Base-by-base conservation (phyloP, 768 basidiomycete genomes). In the Lenzites betulinus region DNA sequence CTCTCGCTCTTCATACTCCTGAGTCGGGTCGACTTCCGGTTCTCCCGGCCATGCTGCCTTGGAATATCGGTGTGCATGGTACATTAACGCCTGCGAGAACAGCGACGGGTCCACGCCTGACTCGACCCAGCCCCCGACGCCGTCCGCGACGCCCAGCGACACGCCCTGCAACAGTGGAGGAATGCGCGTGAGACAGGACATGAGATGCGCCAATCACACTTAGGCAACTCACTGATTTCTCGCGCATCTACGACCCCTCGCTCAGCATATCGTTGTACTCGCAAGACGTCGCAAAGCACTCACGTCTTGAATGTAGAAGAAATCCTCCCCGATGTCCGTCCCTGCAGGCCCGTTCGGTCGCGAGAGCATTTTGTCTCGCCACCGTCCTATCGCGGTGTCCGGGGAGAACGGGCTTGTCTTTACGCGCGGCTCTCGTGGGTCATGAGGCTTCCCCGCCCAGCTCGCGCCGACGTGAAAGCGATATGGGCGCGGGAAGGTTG, bases 81-180 rank as follows among this genome's bases (percentile, higher is more conserved):
- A 95, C 90, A 95, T 94, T 51, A 98, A 77, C 0, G 92, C 84
- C 75, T 97, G 95, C 1, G 93, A 88, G 77, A 95, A 98, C 46
- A 95, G 77, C 0, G 93, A 88, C 1, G 93, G 93, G 74, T 97
- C 93, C 53, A 92, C 83, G 16, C 92, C 90, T 26, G 84, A 83
- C 38, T 88, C 84, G 49, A 84, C 82, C 95, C 95, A 98, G 20
- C 95, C 94, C 1, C 94, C 94, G 4, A 97, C 94, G 20, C 95
- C 95, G 67, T 98, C 95, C 39, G 94, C 92, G 5, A 97, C 84
- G 38, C 92, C 93, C 54, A 97, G 79, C 2, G 89, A 83, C 28
- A 92, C 71, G 23, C 90, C 90, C 90, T 92, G 47, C 41, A 60
- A 28, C 59, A 48, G 53, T 43, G 20, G 52, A 22, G 42, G 54